These are phyloP conservation scores for Cyclotella baltica DNA, from an alignment of 108 stramenopile species.

Conservation along the genomic window DNA sequence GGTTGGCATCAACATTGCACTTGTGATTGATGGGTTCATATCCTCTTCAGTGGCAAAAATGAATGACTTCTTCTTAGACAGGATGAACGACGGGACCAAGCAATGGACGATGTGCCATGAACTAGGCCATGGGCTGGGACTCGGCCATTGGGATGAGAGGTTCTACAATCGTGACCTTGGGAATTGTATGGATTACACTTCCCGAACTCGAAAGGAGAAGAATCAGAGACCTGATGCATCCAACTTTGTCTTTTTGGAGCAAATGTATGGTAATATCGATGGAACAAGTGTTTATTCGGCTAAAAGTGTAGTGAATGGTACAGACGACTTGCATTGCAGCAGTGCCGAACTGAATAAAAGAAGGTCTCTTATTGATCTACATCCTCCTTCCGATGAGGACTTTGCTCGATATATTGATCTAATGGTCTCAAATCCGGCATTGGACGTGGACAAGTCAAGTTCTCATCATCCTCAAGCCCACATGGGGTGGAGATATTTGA, in stretches of 20 bases:
- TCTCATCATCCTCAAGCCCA: constrained; percentile 9
- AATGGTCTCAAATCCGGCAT: background rate
- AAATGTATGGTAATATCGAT: constrained; percentile 37
- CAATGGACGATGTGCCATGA: constrained; percentile 64
- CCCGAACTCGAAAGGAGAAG: constrained; percentile 19
- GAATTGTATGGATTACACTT: constrained; percentile 51
- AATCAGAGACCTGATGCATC: constrained; percentile 24
- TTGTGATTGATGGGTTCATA: constrained; percentile 27
- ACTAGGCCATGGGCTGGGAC: constrained; percentile 59
- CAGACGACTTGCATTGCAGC: constrained; percentile 26
- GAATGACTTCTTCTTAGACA: constrained; percentile 53
- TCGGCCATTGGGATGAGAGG: constrained; percentile 62
- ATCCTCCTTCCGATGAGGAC: background rate
- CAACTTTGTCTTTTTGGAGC: constrained; percentile 33
- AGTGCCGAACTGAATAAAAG: background rate
- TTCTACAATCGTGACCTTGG: constrained; percentile 47
- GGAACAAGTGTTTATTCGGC: constrained; percentile 12
- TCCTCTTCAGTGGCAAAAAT: constrained; percentile 41
- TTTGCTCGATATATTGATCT: background rate
- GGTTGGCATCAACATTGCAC: constrained; percentile 33
- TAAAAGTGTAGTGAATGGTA: background rate
- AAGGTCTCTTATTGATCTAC: background rate
- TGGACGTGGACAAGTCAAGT: background rate
- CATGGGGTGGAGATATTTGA: constrained; percentile 20
- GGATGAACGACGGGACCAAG: constrained; percentile 21